Percentiles rank a stretch among this genome's conserved stretches.
phyloP scores from a whole-genome alignment of 2,329 filamentous ascomycete genomes.

The Plectosphaerella plurivora region DNA sequence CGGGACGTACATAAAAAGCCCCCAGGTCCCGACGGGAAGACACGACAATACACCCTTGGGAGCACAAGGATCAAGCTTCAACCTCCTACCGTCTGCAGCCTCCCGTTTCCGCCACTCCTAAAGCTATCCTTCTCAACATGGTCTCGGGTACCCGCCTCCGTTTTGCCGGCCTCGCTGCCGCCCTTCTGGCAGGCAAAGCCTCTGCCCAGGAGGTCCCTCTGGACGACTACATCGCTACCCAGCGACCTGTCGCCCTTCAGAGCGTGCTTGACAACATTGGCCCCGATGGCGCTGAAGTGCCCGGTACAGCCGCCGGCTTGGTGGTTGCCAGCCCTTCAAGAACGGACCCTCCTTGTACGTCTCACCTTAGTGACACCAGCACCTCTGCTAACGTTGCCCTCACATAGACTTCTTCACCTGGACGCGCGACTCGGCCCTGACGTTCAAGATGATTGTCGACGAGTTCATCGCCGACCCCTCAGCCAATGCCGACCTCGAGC shows the following conservation, averaged over 20 bases:
- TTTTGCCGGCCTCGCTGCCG: background rate
- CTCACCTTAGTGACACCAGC: conserved; percentile 11
- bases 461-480: conserved; percentile 32
- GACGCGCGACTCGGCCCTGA: conserved; percentile 51
- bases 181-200: conserved; percentile 1
- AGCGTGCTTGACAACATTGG: conserved; percentile 53
- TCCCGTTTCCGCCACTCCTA: background rate
- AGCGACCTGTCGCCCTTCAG: conserved; percentile 43
- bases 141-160: background rate
- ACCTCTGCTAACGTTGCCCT: too few relatives aligned
- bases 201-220: conserved; percentile 3
- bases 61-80: background rate
- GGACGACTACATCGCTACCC: conserved; percentile 31
- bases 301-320: conserved; percentile 42
- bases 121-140: background rate
- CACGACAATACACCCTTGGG: background rate
- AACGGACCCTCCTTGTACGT: conserved; percentile 48
- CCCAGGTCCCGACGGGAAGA: too few relatives aligned
- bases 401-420: conserved; percentile 50
- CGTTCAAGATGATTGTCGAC: conserved; percentile 47
- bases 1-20: too few relatives aligned
- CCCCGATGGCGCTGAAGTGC: conserved; percentile 38
- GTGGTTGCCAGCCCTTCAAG: conserved; percentile 52
- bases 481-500: conserved; percentile 38
- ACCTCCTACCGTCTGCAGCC: background rate